These are phyloP conservation scores for Penicillium silybi DNA, from an alignment of 495 filamentous ascomycete genomes.

Conservation along the genomic window DNA sequence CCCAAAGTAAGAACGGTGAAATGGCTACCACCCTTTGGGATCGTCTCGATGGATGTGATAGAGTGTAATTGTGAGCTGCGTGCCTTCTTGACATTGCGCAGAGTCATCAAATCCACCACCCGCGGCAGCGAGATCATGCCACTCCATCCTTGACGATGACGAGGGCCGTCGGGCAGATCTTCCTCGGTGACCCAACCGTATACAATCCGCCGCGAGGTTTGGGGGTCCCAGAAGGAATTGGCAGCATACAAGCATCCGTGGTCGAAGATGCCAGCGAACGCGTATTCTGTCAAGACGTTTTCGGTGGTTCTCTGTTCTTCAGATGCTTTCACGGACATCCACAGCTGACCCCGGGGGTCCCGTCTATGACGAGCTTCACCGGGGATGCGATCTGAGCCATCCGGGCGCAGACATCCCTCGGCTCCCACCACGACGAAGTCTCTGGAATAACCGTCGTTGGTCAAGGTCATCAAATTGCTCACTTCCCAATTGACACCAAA, in stretches of 20 bases:
- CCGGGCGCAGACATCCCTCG: conserved; percentile 36
- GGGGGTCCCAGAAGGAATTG: conserved; percentile 36
- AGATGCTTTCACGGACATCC: conserved; percentile 31
- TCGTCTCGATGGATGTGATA: conserved; percentile 34
- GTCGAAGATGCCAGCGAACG: conserved; percentile 34
- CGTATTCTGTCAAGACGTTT: conserved; percentile 18
- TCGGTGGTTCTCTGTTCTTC: background rate
- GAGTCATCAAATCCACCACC: conserved; percentile 21
- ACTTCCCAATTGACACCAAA: conserved; percentile 58
- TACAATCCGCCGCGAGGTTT: conserved; percentile 26
- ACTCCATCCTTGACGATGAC: conserved; percentile 38
- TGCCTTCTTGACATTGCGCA: conserved; percentile 25
- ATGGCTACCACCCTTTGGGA: conserved; percentile 6
- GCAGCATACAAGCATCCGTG: conserved; percentile 37
- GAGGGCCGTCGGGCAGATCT: conserved; percentile 31
- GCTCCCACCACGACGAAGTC: conserved; percentile 49
- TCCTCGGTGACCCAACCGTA: conserved; percentile 40
- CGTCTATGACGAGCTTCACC: conserved; percentile 18
- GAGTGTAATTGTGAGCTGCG: conserved; percentile 22
- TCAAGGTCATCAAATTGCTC: conserved; percentile 45
- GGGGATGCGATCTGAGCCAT: background rate
- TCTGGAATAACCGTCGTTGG: conserved; percentile 29
- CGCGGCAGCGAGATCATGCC: conserved; percentile 37
- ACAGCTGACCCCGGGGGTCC: conserved; percentile 28
- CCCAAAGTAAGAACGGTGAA: conserved; percentile 35